Conservation (phyloP, 2,329 filamentous ascomycete species). For the Diaporthe caulivora region DNA sequence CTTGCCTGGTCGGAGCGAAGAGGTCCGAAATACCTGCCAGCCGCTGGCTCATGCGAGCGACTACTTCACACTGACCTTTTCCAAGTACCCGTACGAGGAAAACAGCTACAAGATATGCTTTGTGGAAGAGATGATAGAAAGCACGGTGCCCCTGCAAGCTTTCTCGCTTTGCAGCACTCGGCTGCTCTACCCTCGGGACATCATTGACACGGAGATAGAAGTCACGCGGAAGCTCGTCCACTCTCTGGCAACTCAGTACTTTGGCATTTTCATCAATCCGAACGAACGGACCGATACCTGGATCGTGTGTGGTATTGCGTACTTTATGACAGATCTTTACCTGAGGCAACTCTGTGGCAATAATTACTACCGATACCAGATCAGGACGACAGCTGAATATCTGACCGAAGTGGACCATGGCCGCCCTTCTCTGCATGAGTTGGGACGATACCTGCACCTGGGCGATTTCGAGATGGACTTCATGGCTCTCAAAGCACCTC, state of each 20-base stretch:
- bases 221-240: slow-evolving; percentile 85
- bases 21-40: slow-evolving; percentile 88
- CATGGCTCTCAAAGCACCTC: slow-evolving; percentile 87
- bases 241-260: slow-evolving; percentile 91
- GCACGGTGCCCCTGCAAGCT: slow-evolving; percentile 83
- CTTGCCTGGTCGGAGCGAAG: slow-evolving; percentile 82
- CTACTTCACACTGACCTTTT: slow-evolving; percentile 88
- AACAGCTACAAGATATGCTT: slow-evolving; percentile 91
- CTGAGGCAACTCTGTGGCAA: slow-evolving; percentile 92
- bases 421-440: slow-evolving; percentile 83
- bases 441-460: slow-evolving; percentile 82
- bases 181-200: slow-evolving; percentile 84
- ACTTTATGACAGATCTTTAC: slow-evolving; percentile 95
- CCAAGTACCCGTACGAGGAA: slow-evolving; percentile 85
- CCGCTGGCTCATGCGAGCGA: slow-evolving; percentile 91
- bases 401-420: slow-evolving; percentile 85
- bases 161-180: slow-evolving; percentile 89
- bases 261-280: slow-evolving; percentile 91
- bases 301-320: slow-evolving; percentile 89
- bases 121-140: slow-evolving; percentile 85
- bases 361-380: slow-evolving; percentile 92
- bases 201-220: slow-evolving; percentile 87
- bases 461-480: slow-evolving; percentile 92
- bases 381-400: slow-evolving; percentile 86
- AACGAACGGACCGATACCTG: slow-evolving; percentile 85